These are phyloP conservation scores for Chrysoporthe puriensis DNA, from an alignment of 2,329 filamentous ascomycete genomes.

Conservation along the genomic window DNA sequence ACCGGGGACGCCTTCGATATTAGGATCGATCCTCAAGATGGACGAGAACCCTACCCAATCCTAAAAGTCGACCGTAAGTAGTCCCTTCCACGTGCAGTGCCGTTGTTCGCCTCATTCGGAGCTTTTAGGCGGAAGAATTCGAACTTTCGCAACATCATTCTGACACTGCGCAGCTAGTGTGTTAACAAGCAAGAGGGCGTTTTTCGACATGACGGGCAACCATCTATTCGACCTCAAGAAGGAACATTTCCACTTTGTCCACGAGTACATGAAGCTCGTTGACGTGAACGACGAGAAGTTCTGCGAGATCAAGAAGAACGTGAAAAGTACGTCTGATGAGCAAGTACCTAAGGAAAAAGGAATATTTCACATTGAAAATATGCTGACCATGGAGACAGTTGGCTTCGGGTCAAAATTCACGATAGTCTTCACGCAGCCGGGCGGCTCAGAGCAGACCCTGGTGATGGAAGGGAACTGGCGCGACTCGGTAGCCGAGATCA, in stretches of 20 bases:
- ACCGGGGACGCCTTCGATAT: constrained; percentile 69
- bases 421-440: constrained; percentile 56
- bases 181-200: constrained; percentile 58
- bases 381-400: constrained; percentile 41
- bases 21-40: constrained; percentile 50
- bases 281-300: constrained; percentile 50
- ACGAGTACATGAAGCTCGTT: constrained; percentile 56
- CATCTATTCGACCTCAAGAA: constrained; percentile 63
- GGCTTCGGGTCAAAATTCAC: constrained; percentile 55
- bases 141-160: neutral
- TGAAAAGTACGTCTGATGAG: constrained; percentile 48
- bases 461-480: constrained; percentile 65
- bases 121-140: neutral
- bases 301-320: constrained; percentile 59
- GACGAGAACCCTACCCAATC: constrained; percentile 46
- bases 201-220: constrained; percentile 55
- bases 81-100: neutral
- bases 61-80: constrained; percentile 49
- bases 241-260: constrained; percentile 51
- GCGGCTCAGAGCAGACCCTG: constrained; percentile 51
- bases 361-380: too few species aligned
- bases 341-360: too few species aligned
- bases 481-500: constrained; percentile 61
- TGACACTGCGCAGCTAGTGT: constrained; percentile 29
- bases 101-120: neutral